phyloP scores from a whole-genome alignment of 2,329 filamentous ascomycete species.

The Pseudogymnoascus sp. region DNA sequence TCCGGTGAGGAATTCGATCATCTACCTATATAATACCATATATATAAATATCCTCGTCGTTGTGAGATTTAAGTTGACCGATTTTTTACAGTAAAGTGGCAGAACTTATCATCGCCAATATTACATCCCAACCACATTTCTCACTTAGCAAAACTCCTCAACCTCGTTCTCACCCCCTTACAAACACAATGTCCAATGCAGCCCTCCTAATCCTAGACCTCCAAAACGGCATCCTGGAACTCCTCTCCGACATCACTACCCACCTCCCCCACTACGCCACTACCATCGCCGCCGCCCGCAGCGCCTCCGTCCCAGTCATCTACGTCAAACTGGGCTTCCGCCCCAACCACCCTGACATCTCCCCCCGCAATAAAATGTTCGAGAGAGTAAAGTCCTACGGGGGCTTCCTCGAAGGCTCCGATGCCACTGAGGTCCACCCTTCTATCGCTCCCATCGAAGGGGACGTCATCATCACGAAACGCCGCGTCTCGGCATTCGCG shows the following conservation, averaged over 20 bases:
- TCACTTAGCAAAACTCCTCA: not conserved
- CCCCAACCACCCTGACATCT: conserved; percentile 25
- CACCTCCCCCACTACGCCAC: conserved; percentile 21
- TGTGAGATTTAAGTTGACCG: not conserved
- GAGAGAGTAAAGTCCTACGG: conserved; percentile 16
- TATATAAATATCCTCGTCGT: not conserved
- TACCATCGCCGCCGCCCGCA: conserved; percentile 20
- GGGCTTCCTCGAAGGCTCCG: conserved; percentile 21
- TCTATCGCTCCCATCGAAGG: conserved; percentile 17
- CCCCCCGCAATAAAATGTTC: conserved; percentile 21
- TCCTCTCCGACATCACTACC: conserved; percentile 14
- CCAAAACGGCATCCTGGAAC: conserved; percentile 26
- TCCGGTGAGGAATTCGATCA: not conserved
- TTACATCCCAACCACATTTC: not conserved
- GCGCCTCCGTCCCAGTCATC: conserved; percentile 23
- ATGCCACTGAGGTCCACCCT: conserved; percentile 18
- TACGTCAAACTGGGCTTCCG: conserved; percentile 30
- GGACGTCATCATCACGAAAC: conserved; percentile 29
- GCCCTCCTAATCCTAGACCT: conserved; percentile 31
- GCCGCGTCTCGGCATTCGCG: conserved; percentile 30
- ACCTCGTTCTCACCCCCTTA: not conserved
- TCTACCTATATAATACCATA: not conserved
- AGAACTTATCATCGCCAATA: not conserved
- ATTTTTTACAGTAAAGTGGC: not conserved
- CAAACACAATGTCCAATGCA: conserved; percentile 15